phyloP scores from a whole-genome alignment of 1,284 basidiomycete genomes.

The Ustilago esculenta region DNA sequence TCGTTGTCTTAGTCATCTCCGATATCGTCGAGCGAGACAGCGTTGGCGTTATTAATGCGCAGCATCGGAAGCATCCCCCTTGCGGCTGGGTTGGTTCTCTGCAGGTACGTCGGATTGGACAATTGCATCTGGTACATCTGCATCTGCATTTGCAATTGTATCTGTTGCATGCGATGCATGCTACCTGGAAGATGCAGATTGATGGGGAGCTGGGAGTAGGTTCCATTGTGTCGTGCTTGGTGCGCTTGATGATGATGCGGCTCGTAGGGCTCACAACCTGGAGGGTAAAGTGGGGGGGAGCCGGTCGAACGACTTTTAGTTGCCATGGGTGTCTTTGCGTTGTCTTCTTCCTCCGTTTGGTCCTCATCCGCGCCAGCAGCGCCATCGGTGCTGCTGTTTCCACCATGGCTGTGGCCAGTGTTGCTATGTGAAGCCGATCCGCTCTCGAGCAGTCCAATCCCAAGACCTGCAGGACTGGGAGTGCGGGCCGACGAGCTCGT shows the following conservation, averaged over 20 bases:
- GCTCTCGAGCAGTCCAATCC: constrained; percentile 49
- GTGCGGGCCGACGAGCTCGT: constrained; percentile 17
- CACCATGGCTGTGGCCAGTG: constrained; percentile 16
- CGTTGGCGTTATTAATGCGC: constrained; percentile 42
- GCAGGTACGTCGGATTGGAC: constrained; percentile 14
- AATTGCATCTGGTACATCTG: constrained; percentile 35
- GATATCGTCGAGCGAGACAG: constrained; percentile 54
- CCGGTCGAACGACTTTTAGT: neutral
- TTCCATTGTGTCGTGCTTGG: constrained; percentile 6
- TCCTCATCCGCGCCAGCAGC: constrained; percentile 21
- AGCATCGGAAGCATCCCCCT: constrained; percentile 27
- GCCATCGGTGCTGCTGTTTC: constrained; percentile 25
- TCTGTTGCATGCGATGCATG: constrained; percentile 35
- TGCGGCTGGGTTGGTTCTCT: neutral
- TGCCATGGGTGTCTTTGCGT: constrained; percentile 30
- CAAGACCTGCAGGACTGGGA: constrained; percentile 52
- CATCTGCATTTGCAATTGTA: constrained; percentile 39
- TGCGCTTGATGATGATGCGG: constrained; percentile 30
- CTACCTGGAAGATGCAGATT: constrained; percentile 25
- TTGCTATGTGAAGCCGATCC: constrained; percentile 10
- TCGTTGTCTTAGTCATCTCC: constrained; percentile 51
- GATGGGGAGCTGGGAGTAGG: constrained; percentile 26
- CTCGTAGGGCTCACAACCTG: constrained; percentile 37
- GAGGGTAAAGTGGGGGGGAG: constrained; percentile 14
- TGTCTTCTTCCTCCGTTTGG: constrained; percentile 13